Evolutionary conservation across 1,284 basidiomycete species (phyloP).

Genomic region (Kwoniella shivajii): DNA sequence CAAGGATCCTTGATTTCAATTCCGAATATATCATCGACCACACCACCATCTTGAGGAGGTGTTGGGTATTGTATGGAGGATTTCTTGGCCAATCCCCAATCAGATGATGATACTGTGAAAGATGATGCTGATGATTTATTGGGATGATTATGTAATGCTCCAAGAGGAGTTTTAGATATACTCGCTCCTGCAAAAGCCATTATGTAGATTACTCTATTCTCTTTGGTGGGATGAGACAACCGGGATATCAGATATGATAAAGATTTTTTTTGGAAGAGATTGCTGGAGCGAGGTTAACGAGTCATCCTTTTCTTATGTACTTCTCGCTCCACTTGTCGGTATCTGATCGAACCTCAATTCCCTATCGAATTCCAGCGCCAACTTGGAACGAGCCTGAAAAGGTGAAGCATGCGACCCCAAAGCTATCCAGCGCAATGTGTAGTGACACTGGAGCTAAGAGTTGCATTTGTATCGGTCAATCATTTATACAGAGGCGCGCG

Average conservation of each 20-base stretch:
- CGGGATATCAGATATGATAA: not conserved
- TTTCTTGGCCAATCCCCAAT: not conserved
- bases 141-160: not conserved
- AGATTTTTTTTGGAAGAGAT: no score
- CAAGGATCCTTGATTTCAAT: conserved; percentile 16
- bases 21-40: conserved; percentile 12
- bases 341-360: no score
- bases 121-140: no score
- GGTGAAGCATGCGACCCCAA: no score
- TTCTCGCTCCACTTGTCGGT: not conserved
- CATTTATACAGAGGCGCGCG: not conserved
- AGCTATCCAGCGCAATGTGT: no score
- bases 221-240: not conserved
- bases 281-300: not conserved
- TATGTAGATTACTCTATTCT: no score
- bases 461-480: no score
- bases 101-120: not conserved
- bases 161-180: not conserved
- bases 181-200: not conserved
- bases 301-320: not conserved
- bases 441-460: not conserved
- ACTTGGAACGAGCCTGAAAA: no score
- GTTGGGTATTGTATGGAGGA: conserved; percentile 5
- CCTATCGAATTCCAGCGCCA: no score
- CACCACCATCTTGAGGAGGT: conserved; percentile 14